Percentiles rank a stretch among this genome's conserved stretches.
Evolutionary conservation across 2,329 filamentous ascomycete species (phyloP).

Genomic region (Calonectria crousiana): DNA sequence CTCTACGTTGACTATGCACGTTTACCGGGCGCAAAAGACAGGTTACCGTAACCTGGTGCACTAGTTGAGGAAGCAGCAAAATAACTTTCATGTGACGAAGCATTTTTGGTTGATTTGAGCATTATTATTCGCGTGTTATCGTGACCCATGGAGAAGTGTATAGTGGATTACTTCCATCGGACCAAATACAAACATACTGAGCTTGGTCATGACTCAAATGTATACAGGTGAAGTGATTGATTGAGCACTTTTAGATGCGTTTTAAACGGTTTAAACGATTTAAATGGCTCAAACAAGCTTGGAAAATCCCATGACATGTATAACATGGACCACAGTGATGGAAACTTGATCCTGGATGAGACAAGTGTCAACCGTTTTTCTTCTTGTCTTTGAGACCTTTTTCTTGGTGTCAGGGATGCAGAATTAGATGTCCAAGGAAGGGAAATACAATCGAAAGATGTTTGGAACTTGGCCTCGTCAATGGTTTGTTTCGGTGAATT

Average conservation of each 20-base stretch:
- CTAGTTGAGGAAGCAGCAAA: background rate
- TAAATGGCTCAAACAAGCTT: no score
- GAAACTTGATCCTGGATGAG: background rate
- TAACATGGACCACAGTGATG: background rate
- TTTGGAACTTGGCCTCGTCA: background rate
- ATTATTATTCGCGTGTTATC: background rate
- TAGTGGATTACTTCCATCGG: background rate
- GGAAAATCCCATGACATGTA: background rate
- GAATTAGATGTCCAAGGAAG: background rate
- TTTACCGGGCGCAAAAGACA: background rate
- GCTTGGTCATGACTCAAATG: background rate
- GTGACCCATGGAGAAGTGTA: background rate
- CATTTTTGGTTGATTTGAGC: background rate
- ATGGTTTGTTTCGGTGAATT: background rate
- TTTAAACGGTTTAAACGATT: background rate
- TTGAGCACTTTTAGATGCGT: background rate
- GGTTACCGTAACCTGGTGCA: background rate
- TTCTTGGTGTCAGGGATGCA: background rate
- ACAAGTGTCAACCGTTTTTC: background rate
- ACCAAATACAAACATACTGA: background rate
- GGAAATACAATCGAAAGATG: background rate
- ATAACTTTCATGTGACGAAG: background rate
- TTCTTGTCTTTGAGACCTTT: background rate
- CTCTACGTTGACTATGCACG: background rate
- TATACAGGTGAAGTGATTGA: background rate